Percentiles rank a stretch among this genome's conserved stretches.
Conservation (phyloP, 805 yeast species). For the Suhomyces vadensis region DNA sequence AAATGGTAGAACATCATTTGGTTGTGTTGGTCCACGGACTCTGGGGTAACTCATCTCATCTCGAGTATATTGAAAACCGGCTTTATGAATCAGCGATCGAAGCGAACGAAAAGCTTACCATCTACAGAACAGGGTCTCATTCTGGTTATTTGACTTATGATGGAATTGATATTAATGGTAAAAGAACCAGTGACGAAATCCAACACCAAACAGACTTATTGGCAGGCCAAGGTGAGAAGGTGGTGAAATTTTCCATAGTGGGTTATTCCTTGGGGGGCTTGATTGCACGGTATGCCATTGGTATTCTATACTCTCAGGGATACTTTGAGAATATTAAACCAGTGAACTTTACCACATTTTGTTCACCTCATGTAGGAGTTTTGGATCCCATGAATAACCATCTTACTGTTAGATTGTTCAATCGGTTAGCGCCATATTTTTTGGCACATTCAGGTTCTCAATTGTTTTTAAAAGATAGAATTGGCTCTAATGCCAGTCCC, state of each 20-base stretch:
- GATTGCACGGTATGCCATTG: slow-evolving; percentile 77
- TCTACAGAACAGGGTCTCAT: slow-evolving; percentile 59
- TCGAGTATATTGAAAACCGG: slow-evolving; percentile 57
- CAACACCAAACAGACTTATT: slow-evolving; percentile 20
- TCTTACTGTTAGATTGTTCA: slow-evolving; percentile 35
- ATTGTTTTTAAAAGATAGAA: slow-evolving; percentile 56
- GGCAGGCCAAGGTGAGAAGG: slow-evolving; percentile 28
- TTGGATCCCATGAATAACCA: slow-evolving; percentile 43
- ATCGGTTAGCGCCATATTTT: slow-evolving; percentile 60
- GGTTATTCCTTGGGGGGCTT: slow-evolving; percentile 93
- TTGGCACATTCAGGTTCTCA: slow-evolving; percentile 75
- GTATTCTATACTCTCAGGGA: slow-evolving; percentile 57
- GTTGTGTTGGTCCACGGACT: slow-evolving; percentile 78
- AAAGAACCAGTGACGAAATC: slow-evolving; percentile 71
- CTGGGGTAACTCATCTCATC: slow-evolving; percentile 77
- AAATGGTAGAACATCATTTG: slow-evolving; percentile 47
- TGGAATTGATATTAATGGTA: slow-evolving; percentile 84
- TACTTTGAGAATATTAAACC: slow-evolving; percentile 58
- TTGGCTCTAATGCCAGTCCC: slow-evolving; percentile 38
- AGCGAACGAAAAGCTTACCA: slow-evolving; percentile 28
- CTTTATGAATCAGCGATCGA: slow-evolving; percentile 29
- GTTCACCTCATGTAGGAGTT: slow-evolving; percentile 68
- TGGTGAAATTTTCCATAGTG: slow-evolving; percentile 69
- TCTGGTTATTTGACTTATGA: slow-evolving; percentile 80
- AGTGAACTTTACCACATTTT: slow-evolving; percentile 52